Conservation (phyloP, 495 filamentous ascomycete species). For the Xylaria grammica region DNA sequence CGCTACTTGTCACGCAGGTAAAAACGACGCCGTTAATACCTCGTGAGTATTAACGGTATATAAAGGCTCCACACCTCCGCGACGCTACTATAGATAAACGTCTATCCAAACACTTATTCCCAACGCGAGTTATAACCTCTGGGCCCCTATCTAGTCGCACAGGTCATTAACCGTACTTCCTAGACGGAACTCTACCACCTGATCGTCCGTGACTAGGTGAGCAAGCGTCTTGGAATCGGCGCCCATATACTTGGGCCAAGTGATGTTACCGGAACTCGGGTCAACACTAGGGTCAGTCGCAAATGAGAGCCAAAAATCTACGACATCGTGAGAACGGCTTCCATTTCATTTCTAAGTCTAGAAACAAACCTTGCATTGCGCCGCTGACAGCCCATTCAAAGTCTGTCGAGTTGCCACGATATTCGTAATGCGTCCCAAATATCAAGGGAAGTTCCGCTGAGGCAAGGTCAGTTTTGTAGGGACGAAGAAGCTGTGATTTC, state of each 20-base stretch:
- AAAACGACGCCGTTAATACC: too few relatives aligned
- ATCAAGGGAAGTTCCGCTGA: slow-evolving; percentile 45
- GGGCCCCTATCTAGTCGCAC: too few relatives aligned
- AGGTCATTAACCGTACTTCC: too few relatives aligned
- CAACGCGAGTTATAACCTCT: too few relatives aligned
- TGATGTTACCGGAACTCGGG: not conserved
- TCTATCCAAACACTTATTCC: too few relatives aligned
- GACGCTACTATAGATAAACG: too few relatives aligned
- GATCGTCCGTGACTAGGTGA: too few relatives aligned
- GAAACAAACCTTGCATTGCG: slow-evolving; percentile 44
- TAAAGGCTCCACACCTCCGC: too few relatives aligned
- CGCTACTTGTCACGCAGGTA: too few relatives aligned
- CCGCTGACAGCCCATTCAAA: slow-evolving; percentile 43
- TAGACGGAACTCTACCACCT: too few relatives aligned
- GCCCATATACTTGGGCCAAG: slow-evolving; percentile 1
- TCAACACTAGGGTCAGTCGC: not conserved
- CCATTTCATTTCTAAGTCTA: not conserved
- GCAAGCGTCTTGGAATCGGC: too few relatives aligned
- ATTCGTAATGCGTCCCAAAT: slow-evolving; percentile 47
- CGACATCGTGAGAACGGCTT: not conserved
- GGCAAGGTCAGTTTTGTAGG: not conserved
- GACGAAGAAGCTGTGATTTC: not conserved
- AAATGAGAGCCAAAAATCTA: not conserved
- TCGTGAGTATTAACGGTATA: too few relatives aligned
- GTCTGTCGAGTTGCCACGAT: slow-evolving; percentile 38